Conservation (phyloP, 2,329 filamentous ascomycete species). For the Penicillium sp. region DNA sequence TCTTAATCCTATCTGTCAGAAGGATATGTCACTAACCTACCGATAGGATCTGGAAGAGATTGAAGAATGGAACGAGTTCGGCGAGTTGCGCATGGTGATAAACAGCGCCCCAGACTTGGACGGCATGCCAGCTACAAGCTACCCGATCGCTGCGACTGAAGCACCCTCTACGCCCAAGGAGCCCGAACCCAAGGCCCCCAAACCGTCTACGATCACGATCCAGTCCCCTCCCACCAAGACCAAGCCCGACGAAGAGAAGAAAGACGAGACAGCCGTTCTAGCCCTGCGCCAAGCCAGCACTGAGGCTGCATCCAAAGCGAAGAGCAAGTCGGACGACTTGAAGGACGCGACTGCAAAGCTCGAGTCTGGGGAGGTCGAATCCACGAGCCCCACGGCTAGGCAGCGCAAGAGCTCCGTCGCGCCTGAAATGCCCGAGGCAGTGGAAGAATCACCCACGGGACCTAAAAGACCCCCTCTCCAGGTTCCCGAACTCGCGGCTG, state of each 20-base stretch:
- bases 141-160: conserved; percentile 14
- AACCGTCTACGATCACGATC: conserved; percentile 42
- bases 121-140: conserved; percentile 32
- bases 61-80: conserved; percentile 99
- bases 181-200: conserved; percentile 23
- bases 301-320: conserved; percentile 2
- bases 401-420: conserved; percentile 28
- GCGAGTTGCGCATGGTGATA: conserved; percentile 86
- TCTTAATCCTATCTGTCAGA: neutral
- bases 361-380: neutral
- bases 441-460: conserved; percentile 16
- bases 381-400: conserved; percentile 18
- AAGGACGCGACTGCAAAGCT: conserved; percentile 14
- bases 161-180: conserved; percentile 21
- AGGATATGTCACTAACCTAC: neutral
- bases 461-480: conserved; percentile 30
- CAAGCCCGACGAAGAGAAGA: conserved; percentile 21
- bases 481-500: conserved; percentile 36
- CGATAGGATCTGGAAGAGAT: conserved; percentile 83
- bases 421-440: conserved; percentile 28
- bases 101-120: conserved; percentile 42
- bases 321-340: conserved; percentile 12
- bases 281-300: conserved; percentile 1
- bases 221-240: conserved; percentile 40
- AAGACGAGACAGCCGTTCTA: conserved; percentile 12